phyloP scores from a whole-genome alignment of 1,284 basidiomycete genomes.

The Pseudozyma flocculosa region DNA sequence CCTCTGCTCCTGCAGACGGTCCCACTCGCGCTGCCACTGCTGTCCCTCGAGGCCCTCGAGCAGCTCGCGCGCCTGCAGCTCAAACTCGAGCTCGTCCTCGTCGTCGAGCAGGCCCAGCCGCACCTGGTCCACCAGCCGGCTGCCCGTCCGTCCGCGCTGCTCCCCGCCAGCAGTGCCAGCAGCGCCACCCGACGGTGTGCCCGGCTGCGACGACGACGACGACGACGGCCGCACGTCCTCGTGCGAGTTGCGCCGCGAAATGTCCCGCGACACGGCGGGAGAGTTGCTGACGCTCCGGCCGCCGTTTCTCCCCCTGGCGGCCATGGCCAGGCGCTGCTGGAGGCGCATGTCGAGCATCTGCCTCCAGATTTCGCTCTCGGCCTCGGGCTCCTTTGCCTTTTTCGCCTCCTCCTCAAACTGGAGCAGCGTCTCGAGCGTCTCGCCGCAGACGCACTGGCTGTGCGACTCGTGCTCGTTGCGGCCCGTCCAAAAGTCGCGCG shows the following conservation, averaged over 20 bases:
- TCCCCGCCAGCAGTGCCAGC: neutral
- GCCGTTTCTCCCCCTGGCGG: constrained; percentile 1
- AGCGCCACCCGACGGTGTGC: neutral
- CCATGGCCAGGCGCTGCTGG: constrained; percentile 12
- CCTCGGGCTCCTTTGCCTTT: constrained; percentile 22
- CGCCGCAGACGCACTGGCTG: constrained; percentile 39
- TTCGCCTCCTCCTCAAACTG: constrained; percentile 31
- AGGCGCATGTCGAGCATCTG: constrained; percentile 29
- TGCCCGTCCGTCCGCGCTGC: constrained; percentile 7
- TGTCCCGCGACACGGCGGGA: constrained; percentile 11
- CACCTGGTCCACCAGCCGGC: constrained; percentile 8
- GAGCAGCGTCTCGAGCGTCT: constrained; percentile 24
- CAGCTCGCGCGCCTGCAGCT: constrained; percentile 32
- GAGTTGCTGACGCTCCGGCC: constrained; percentile 8
- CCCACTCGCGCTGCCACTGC: constrained; percentile 31
- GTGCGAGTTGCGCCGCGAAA: constrained; percentile 10
- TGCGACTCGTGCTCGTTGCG: constrained; percentile 37
- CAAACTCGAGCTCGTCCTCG: constrained; percentile 36
- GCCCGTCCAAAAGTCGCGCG: constrained; percentile 33
- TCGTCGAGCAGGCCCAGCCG: constrained; percentile 25
- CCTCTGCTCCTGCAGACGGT: constrained; percentile 18
- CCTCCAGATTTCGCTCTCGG: constrained; percentile 26
- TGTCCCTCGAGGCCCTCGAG: constrained; percentile 17
- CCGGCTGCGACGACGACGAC: neutral
- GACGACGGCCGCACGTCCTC: constrained; percentile 6